phyloP scores from a whole-genome alignment of 2,329 filamentous ascomycete species.

The Calonectria crousiana region DNA sequence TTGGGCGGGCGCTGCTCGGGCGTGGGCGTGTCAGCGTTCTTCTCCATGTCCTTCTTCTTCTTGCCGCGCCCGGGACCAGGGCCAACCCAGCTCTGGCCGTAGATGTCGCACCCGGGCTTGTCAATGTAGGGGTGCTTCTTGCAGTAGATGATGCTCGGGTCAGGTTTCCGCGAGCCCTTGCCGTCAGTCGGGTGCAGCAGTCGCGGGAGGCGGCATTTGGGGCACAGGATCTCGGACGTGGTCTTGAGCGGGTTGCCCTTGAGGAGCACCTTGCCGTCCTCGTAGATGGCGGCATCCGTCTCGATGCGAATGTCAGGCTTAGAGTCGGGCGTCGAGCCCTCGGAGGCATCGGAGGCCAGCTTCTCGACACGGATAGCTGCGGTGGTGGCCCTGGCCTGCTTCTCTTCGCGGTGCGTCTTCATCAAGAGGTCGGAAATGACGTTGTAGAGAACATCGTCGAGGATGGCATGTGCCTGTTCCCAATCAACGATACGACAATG shows the following conservation, averaged over 20 bases:
- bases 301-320: constrained; percentile 70
- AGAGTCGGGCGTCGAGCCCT: constrained; percentile 65
- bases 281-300: constrained; percentile 77
- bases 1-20: constrained; percentile 70
- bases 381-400: constrained; percentile 76
- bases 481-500: constrained; percentile 16
- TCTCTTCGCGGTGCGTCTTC: constrained; percentile 82
- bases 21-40: constrained; percentile 64
- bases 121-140: constrained; percentile 83
- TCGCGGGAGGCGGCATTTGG: constrained; percentile 79
- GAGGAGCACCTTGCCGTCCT: constrained; percentile 75
- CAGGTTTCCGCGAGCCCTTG: constrained; percentile 73
- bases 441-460: constrained; percentile 82
- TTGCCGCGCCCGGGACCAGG: constrained; percentile 78
- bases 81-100: constrained; percentile 84
- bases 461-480: constrained; percentile 70
- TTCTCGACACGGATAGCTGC: constrained; percentile 75
- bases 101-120: constrained; percentile 82
- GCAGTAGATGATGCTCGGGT: constrained; percentile 80
- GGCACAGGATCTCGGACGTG: constrained; percentile 78
- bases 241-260: constrained; percentile 81
- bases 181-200: constrained; percentile 80
- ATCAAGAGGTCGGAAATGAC: constrained; percentile 81
- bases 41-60: constrained; percentile 83
- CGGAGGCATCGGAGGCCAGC: constrained; percentile 67